Conservation (phyloP, 1,139 yeast species). For the Torulaspora pretoriensis region DNA sequence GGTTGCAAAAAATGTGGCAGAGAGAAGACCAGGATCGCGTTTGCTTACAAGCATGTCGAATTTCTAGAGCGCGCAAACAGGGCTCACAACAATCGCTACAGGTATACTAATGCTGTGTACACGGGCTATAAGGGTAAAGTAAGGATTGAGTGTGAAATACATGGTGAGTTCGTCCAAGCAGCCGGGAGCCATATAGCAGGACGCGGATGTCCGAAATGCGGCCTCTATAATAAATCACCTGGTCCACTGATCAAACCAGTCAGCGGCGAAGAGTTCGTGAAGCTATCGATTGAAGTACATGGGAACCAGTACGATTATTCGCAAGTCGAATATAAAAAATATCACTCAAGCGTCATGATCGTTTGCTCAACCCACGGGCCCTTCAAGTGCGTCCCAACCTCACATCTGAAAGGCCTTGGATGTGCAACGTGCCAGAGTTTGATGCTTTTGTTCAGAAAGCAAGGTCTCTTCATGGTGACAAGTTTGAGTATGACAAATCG, state of each 20-base stretch:
- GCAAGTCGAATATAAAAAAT: background rate
- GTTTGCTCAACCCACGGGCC: background rate
- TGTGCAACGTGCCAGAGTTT: background rate
- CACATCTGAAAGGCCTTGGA: conserved; percentile 1
- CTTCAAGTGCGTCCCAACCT: background rate
- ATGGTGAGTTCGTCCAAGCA: background rate
- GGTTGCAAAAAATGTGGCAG: background rate
- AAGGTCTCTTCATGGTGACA: background rate
- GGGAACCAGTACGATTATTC: background rate
- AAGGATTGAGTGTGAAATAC: background rate
- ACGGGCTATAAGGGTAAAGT: background rate
- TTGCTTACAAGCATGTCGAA: background rate
- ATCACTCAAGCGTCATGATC: background rate
- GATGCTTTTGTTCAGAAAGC: background rate
- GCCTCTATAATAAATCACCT: background rate
- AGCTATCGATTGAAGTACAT: background rate
- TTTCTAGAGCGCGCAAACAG: background rate
- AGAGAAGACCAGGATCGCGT: background rate
- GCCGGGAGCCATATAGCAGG: background rate
- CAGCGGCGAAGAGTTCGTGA: background rate
- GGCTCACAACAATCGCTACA: background rate
- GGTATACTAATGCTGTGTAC: background rate
- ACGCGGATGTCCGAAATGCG: background rate
- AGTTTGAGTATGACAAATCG: conserved; percentile 1
- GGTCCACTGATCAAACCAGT: background rate